Percentiles rank a stretch among this genome's conserved stretches.
Conservation (phyloP, 2,329 filamentous ascomycete genomes). For the Escovopsis weberi region DNA sequence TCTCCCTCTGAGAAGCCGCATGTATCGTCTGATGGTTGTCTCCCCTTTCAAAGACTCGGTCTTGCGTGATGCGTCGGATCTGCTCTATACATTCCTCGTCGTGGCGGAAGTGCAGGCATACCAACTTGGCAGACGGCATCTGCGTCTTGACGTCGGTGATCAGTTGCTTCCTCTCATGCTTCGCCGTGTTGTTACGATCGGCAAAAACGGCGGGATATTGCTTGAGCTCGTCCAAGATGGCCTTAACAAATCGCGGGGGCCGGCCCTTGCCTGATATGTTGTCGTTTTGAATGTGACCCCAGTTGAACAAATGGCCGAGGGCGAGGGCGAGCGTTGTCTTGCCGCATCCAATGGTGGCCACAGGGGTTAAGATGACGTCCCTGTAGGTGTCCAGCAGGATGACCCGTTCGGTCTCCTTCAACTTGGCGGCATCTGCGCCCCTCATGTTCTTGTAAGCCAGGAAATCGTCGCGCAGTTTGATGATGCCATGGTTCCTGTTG, state of each 20-base stretch:
- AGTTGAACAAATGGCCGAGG: constrained; percentile 68
- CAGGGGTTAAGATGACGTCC: constrained; percentile 72
- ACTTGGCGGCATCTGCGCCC: constrained; percentile 73
- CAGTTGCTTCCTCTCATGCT: constrained; percentile 75
- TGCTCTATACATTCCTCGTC: constrained; percentile 58
- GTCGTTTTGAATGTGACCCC: constrained; percentile 94
- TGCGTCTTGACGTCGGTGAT: constrained; percentile 59
- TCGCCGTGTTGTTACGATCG: constrained; percentile 88
- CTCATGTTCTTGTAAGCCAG: constrained; percentile 69
- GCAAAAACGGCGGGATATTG: constrained; percentile 64
- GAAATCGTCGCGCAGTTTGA: constrained; percentile 78
- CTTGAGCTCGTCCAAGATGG: constrained; percentile 50
- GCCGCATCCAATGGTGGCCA: constrained; percentile 89
- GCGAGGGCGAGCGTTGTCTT: constrained; percentile 88
- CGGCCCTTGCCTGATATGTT: constrained; percentile 74
- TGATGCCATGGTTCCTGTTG: constrained; percentile 86
- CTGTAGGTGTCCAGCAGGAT: constrained; percentile 39
- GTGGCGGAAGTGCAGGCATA: constrained; percentile 83
- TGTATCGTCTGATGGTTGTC: constrained; percentile 98
- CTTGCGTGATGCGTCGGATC: constrained; percentile 60
- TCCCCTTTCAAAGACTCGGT: constrained; percentile 69
- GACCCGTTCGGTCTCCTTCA: constrained; percentile 40
- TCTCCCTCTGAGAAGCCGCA: constrained; percentile 55
- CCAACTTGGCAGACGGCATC: constrained; percentile 51
- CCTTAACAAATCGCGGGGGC: constrained; percentile 61